A percentile compares a stretch with the other conserved stretches of the same genome.
These are phyloP conservation scores for Neurospora discreta DNA, from an alignment of 495 filamentous ascomycete genomes.

Conservation along the genomic window DNA sequence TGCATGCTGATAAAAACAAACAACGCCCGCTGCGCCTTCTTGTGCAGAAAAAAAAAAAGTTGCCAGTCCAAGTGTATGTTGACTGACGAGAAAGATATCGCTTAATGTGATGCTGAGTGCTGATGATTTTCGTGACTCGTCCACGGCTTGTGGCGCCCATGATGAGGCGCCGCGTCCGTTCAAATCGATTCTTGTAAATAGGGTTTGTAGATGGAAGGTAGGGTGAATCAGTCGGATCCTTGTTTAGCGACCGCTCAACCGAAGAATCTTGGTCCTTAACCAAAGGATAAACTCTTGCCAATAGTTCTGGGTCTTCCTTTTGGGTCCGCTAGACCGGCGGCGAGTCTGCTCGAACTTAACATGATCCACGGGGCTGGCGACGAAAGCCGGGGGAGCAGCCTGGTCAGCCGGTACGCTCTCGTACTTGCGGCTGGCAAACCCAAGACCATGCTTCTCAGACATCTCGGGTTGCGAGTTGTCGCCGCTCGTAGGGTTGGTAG, in stretches of 20 bases:
- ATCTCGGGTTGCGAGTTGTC: not conserved
- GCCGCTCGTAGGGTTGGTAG: not conserved
- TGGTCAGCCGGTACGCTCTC: conserved; percentile 24
- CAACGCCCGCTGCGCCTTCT: not conserved
- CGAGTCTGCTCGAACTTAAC: conserved; percentile 23
- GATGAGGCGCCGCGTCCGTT: not conserved
- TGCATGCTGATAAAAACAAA: not conserved
- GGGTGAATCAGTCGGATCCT: not conserved
- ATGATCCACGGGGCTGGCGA: conserved; percentile 14
- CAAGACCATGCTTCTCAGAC: conserved; percentile 15
- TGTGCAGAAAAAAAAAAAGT: not conserved
- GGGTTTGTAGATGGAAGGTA: not conserved
- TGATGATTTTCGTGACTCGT: not conserved
- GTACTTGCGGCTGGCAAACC: conserved; percentile 33
- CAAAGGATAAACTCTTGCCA: conserved; percentile 46
- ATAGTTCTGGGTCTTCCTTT: conserved; percentile 40
- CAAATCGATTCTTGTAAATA: not conserved
- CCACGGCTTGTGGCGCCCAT: not conserved
- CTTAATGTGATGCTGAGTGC: not conserved
- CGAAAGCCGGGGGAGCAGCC: conserved; percentile 15
- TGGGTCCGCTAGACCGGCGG: conserved; percentile 30
- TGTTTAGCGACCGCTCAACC: conserved; percentile 19
- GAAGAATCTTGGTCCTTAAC: conserved; percentile 41
- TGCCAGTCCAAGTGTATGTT: not conserved
- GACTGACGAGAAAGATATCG: not conserved